phyloP scores from a whole-genome alignment of 73 alveolate genomes.

The Tetrahymena elliotti region DNA sequence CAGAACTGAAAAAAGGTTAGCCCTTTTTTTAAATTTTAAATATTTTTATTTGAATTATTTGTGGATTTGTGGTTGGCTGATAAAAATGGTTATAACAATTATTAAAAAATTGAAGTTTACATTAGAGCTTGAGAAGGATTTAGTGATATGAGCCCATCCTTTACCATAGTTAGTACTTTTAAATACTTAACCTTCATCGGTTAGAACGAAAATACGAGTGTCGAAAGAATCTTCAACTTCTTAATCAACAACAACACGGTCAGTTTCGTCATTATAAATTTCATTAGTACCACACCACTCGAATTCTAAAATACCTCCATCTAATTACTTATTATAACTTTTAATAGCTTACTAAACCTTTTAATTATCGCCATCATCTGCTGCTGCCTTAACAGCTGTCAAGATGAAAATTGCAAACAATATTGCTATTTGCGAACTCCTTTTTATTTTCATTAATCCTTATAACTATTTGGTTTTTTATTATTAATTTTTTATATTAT shows the following conservation, averaged over 20 bases:
- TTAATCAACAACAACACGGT: neutral
- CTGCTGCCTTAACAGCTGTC: neutral
- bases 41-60: too few relatives aligned
- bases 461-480: neutral
- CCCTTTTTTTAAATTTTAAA: neutral
- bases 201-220: neutral
- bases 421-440: neutral
- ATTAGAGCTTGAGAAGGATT: neutral
- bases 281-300: neutral
- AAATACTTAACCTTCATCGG: neutral
- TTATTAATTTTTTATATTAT: neutral
- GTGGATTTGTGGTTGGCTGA: too few relatives aligned
- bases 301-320: neutral
- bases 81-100: neutral
- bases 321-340: neutral
- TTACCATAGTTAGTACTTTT: neutral
- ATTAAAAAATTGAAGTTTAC: neutral
- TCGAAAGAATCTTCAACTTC: neutral
- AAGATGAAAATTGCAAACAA: neutral
- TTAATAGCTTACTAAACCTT: neutral
- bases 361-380: neutral
- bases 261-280: neutral
- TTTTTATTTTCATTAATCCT: neutral
- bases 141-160: neutral
- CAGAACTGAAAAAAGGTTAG: neutral